phyloP scores from a whole-genome alignment of 169 alveolate species.

The Toxoplasma gondii region DNA sequence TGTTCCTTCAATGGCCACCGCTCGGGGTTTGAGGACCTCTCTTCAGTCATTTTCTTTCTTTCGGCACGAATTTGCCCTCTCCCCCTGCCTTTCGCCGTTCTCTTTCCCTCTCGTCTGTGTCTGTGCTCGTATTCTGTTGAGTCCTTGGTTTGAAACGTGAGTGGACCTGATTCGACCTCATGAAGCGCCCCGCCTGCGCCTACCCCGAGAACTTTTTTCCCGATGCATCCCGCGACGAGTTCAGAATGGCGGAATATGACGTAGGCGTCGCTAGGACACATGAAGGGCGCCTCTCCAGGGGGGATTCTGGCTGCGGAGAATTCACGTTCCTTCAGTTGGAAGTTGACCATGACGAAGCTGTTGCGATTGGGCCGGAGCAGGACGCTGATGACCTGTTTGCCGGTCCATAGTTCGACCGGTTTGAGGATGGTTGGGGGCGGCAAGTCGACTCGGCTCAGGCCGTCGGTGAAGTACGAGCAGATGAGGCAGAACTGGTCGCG shows the following conservation, averaged over 20 bases:
- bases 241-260: constrained; percentile 95
- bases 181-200: neutral
- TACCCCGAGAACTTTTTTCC: constrained; percentile 94
- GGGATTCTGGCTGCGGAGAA: neutral
- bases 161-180: too few species aligned
- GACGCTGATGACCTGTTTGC: constrained; percentile 94
- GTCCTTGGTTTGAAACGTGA: too few species aligned
- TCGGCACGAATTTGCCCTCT: too few species aligned
- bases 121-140: too few species aligned
- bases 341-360: constrained; percentile 69
- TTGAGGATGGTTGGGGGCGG: constrained; percentile 95
- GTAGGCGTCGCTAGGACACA: constrained; percentile 94
- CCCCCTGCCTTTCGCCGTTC: too few species aligned
- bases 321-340: constrained; percentile 68
- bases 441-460: constrained; percentile 75
- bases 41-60: too few species aligned
- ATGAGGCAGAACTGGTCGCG: constrained; percentile 91
- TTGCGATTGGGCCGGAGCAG: constrained; percentile 93
- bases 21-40: too few species aligned
- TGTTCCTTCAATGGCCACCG: too few species aligned
- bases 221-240: constrained; percentile 95
- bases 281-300: constrained; percentile 51
- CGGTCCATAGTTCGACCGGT: constrained; percentile 98
- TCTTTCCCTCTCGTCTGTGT: too few species aligned
- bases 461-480: constrained; percentile 95